Base-by-base conservation (phyloP, 2,329 filamentous ascomycete genomes). In the Penicillium polonicum region DNA sequence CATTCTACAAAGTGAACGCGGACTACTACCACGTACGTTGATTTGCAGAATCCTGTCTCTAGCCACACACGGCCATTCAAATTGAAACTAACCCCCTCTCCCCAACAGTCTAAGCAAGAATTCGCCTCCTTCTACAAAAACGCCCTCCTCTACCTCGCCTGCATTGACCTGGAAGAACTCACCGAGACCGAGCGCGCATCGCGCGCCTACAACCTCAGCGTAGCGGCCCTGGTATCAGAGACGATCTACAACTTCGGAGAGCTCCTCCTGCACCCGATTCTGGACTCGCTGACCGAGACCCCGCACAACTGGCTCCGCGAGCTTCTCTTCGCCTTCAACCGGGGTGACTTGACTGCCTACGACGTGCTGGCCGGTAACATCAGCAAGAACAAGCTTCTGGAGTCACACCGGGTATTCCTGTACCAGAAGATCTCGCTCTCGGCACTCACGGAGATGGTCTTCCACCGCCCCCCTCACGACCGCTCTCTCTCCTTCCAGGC, bases 221-320 rank as follows among this genome's bases (percentile, higher is more conserved):
- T 97, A 53, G 92, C 94, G 29, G 94, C 94, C 10, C 84, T 99
- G 9, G 90, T 97, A 39, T 97, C 92, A 50, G 90, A 93, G 70
- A 91, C 87, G 69, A 99, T 97, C 79, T 97, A 99, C 85, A 99
- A 99, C 82, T 99, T 99, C 69, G 94, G 94, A 75, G 94, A 99
- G 81, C 88, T 99, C n/a, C 86, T 99, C 33, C 85, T 99, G 66
- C 94, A 99, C 75, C 94, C 94, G 4, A 96, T 99, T 71, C 87
- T 99, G 62, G 90, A 96, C 72, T 88, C 89, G 21, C 85, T 99
- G 52, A 82, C 82, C 70, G 85, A 88, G 68, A 87, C 88, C 25
- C 84, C 88, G 42, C 85, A 95, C 73, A 82, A 87, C 51, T 99
- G 94, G 94, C 84, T 99, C 63, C 90, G 92, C 62, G 90, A 97